phyloP scores from a whole-genome alignment of 192 early-diverging fungal genomes.

The Rhizophagus prolifer region DNA sequence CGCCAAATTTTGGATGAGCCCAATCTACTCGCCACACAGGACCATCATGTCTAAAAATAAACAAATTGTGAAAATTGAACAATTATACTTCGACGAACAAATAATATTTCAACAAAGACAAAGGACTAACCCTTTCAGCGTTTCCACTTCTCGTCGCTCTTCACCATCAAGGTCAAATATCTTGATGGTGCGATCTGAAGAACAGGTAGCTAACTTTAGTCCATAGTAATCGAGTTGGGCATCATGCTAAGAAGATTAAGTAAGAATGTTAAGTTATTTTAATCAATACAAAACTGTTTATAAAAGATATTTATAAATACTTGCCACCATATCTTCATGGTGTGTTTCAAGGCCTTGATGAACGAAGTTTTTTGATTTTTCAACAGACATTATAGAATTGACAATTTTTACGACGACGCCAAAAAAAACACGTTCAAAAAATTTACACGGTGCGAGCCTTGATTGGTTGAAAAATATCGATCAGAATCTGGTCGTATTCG shows the following conservation, averaged over 20 bases:
- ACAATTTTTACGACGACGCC: no score
- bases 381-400: background rate
- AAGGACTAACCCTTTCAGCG: constrained; percentile 65
- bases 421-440: background rate
- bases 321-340: constrained; percentile 88
- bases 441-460: background rate
- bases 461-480: background rate
- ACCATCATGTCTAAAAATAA: constrained; percentile 77
- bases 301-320: constrained; percentile 20
- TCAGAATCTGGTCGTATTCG: background rate
- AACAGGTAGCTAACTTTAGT: constrained; percentile 94
- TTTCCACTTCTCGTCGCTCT: constrained; percentile 62
- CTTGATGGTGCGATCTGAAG: constrained; percentile 91
- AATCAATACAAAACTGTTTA: background rate
- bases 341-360: constrained; percentile 74
- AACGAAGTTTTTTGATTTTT: background rate
- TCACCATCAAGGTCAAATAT: constrained; percentile 90
- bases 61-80: background rate
- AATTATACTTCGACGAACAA: background rate
- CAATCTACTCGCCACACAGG: constrained; percentile 99
- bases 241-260: constrained; percentile 47
- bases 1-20: constrained; percentile 99
- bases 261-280: background rate
- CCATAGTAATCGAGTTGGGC: constrained; percentile 68
- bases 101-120: background rate